Evolutionary conservation across 2,329 filamentous ascomycete genomes (phyloP).

Genomic region (Aciculosporium take): DNA sequence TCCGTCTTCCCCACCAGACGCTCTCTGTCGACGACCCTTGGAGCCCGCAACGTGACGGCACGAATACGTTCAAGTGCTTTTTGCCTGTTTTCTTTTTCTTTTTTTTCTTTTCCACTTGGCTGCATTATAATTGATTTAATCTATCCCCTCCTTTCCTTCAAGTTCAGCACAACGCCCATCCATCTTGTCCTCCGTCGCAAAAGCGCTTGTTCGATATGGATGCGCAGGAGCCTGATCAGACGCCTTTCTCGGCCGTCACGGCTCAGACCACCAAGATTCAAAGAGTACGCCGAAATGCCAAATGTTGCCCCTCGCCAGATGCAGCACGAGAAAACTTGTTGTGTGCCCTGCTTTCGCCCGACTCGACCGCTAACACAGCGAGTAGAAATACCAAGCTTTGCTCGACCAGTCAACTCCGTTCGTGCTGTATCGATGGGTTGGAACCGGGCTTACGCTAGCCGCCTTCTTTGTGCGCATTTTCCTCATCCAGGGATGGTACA

Average conservation of each 20-base stretch:
- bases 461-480: conserved; percentile 84
- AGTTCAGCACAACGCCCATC: neutral
- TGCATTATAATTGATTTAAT: neutral
- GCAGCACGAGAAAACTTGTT: neutral
- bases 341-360: neutral
- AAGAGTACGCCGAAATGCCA: conserved; percentile 39
- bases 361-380: conserved; percentile 1
- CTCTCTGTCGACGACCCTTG: neutral
- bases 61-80: neutral
- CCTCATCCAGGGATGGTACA: conserved; percentile 94
- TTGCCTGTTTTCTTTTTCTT: neutral
- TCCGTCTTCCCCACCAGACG: neutral
- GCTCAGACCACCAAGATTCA: conserved; percentile 66
- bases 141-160: neutral
- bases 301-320: neutral
- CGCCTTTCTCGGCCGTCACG: conserved; percentile 80
- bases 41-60: neutral
- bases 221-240: conserved; percentile 72
- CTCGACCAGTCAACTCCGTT: conserved; percentile 89
- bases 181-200: neutral
- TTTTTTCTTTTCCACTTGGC: neutral
- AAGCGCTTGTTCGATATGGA: conserved; percentile 48
- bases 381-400: conserved; percentile 80
- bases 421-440: conserved; percentile 78
- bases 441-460: conserved; percentile 60